Evolutionary conservation across 164 flowering plant species (phyloP), one percentile per base, ranked within the genome.

Genomic region (Taxillus chinensis): DNA sequence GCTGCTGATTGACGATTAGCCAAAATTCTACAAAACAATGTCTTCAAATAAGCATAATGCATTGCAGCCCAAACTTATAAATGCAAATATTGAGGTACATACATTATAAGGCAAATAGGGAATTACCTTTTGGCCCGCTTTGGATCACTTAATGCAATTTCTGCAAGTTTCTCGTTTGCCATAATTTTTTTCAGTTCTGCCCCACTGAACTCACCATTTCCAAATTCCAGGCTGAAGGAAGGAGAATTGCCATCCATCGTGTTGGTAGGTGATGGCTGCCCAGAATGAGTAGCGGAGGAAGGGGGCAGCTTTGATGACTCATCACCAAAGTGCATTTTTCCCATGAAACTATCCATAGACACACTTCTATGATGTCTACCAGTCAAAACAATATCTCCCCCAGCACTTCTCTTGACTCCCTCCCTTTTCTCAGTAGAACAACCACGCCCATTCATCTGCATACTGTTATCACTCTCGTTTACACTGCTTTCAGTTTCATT

Each of bases 1-100:
- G 97, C 99, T 76, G 99, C 99, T 14, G 99, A 93, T 60, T 87
- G 97, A 40, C 99, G 91, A 71, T 95, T 95, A 51, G 99, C 99
- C 81, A 95, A 83, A 67, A 95, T 95, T 82, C 99, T 95, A 66
- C 8, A 49, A 61, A n/a, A 11, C 51, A 48, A 7, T 8, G 12
- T 11, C 51, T 48, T 7, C 4, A 4, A 7, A 7, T 48, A 48
- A 48, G 51, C 27, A 27, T 27, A 27, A 27, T 27, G 27, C 27
- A 27, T 27, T 27, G 27, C 27, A 27, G 27, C 0, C 27, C 27
- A 27, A 27, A 27, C 27, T 27, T 27, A 27, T 27, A 27, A 27
- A 27, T 27, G 27, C 27, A 27, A 27, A 27, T 27, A 27, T 27
- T 27, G 27, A 27, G 27, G 27, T 27, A 27, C 27, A 27, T n/a